A percentile compares a stretch with the other conserved stretches of the same genome.
Conservation (phyloP, 805 yeast species). For the Wickerhamiella nectarea region DNA sequence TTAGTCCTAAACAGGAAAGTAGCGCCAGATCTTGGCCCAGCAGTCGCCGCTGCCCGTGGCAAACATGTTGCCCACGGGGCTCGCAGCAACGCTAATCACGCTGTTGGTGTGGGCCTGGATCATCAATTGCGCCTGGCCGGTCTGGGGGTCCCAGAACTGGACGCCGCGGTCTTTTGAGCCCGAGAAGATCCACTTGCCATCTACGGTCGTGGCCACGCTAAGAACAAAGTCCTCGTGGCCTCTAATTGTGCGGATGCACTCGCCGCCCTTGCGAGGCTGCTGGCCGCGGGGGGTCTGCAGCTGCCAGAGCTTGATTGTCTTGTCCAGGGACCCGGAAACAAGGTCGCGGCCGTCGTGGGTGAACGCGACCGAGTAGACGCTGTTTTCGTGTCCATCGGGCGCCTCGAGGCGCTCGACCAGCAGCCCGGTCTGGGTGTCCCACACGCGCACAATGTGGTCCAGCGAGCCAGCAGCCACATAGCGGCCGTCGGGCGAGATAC, state of each 20-base stretch:
- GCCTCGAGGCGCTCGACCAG: constrained; percentile 84
- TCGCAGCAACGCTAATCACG: constrained; percentile 86
- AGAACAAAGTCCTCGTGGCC: constrained; percentile 96
- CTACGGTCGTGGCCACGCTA: constrained; percentile 87
- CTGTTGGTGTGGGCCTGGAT: constrained; percentile 94
- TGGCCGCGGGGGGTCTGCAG: constrained; percentile 40
- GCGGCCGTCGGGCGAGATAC: constrained; percentile 89
- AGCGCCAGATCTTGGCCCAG: constrained; percentile 92
- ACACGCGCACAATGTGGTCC: constrained; percentile 88
- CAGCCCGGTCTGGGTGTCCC: constrained; percentile 91
- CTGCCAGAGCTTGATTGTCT: constrained; percentile 93
- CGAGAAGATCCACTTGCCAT: constrained; percentile 76
- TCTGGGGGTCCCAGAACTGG: constrained; percentile 85
- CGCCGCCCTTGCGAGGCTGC: constrained; percentile 29
- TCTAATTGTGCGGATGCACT: constrained; percentile 79
- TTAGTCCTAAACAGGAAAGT: constrained; percentile 14
- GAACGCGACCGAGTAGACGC: constrained; percentile 89
- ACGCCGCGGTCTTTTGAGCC: constrained; percentile 97
- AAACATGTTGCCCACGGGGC: constrained; percentile 75
- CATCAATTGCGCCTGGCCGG: constrained; percentile 89
- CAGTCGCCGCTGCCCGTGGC: constrained; percentile 98
- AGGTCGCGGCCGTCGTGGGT: constrained; percentile 84
- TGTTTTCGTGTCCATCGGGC: constrained; percentile 92
- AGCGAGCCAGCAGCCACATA: constrained; percentile 92
- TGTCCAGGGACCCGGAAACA: constrained; percentile 88